Evolutionary conservation across 306 rosid species (phyloP).

Genomic region (Trifolium fragiferum): DNA sequence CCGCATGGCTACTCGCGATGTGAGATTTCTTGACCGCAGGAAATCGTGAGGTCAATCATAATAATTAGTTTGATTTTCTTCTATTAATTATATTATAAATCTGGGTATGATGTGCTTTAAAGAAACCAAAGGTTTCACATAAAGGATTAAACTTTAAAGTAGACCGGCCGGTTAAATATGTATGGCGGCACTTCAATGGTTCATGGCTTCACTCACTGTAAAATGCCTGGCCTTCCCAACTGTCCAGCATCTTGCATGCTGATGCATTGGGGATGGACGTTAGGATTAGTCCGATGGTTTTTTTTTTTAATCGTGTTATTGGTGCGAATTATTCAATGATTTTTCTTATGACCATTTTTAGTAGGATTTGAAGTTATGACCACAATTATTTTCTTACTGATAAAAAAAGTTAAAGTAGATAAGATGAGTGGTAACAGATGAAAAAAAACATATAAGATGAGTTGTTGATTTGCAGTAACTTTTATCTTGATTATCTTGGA

Average conservation of each 20-base stretch:
- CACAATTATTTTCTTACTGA: no score
- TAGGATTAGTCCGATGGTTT: not conserved
- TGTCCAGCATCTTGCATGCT: not conserved
- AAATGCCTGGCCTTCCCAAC: not conserved
- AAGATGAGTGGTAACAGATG: conserved; percentile 6
- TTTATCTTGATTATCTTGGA: conserved; percentile 8
- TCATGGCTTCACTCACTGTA: not conserved
- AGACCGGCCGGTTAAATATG: not conserved
- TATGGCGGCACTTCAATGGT: not conserved
- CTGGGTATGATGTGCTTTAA: conserved; percentile 11
- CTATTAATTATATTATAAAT: conserved; percentile 22
- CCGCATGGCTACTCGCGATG: not conserved
- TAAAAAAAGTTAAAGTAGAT: not conserved
- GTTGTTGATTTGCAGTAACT: not conserved
- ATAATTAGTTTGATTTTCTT: conserved; percentile 32
- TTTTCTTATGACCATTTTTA: no score
- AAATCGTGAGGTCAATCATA: not conserved
- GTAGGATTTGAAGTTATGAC: no score
- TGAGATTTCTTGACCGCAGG: not conserved
- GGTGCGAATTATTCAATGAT: no score
- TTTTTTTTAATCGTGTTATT: not conserved
- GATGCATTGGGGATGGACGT: not conserved
- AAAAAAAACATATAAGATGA: not conserved
- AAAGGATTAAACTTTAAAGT: not conserved
- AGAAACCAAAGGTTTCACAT: conserved; percentile 22